Evolutionary conservation across 2,329 filamentous ascomycete genomes (phyloP).

Genomic region (Setomelanomma holmii): DNA sequence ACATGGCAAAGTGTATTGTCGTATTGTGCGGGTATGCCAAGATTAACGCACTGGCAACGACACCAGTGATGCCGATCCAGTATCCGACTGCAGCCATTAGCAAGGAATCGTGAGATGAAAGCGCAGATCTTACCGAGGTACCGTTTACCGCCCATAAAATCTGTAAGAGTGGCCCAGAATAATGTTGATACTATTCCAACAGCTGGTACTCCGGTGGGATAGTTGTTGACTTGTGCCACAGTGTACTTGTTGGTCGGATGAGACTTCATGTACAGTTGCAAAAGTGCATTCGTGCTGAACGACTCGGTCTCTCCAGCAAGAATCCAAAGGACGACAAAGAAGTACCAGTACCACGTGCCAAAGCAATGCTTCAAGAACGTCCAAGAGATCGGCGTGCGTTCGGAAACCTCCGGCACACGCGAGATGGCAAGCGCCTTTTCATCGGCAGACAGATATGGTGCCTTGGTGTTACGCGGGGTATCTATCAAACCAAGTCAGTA

Average conservation of each 20-base stretch:
- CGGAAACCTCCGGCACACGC: slow-evolving; percentile 53
- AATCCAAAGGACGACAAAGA: slow-evolving; percentile 71
- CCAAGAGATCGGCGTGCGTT: slow-evolving; percentile 56
- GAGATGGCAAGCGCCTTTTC: slow-evolving; percentile 54
- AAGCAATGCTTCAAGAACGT: slow-evolving; percentile 64
- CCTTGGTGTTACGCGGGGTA: slow-evolving; percentile 52
- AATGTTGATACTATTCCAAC: slow-evolving; percentile 64
- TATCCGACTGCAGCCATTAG: slow-evolving; percentile 46
- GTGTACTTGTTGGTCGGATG: slow-evolving; percentile 55
- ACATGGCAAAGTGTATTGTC: slow-evolving; percentile 66
- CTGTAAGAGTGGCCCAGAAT: slow-evolving; percentile 73
- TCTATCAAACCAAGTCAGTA: too few species aligned
- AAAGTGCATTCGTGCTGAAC: slow-evolving; percentile 69
- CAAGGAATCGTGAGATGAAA: neutral
- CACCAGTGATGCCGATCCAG: slow-evolving; percentile 70
- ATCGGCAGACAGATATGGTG: slow-evolving; percentile 50
- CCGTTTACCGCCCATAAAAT: slow-evolving; percentile 67
- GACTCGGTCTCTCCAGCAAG: slow-evolving; percentile 76
- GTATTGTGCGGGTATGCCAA: slow-evolving; percentile 61
- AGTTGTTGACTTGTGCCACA: slow-evolving; percentile 61
- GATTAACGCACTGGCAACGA: slow-evolving; percentile 69
- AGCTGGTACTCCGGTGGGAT: slow-evolving; percentile 61
- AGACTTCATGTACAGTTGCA: slow-evolving; percentile 59
- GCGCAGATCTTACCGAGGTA: slow-evolving; percentile 57
- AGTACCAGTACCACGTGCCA: slow-evolving; percentile 69